Base-by-base conservation (phyloP, 75 land plant species). In the Sequoiadendron giganteum region DNA sequence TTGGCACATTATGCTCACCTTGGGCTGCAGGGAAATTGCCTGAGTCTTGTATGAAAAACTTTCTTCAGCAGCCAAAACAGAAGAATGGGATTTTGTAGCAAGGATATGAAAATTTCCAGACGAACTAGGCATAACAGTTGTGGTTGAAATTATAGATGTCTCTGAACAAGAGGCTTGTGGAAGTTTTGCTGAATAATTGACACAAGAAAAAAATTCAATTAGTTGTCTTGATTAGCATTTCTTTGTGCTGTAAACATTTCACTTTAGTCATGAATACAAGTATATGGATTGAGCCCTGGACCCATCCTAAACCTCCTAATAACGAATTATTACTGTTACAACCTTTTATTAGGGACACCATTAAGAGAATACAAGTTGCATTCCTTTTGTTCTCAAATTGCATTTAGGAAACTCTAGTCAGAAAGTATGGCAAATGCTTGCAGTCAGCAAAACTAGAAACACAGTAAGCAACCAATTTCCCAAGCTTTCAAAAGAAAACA, bases 21-120 rank as follows among this genome's bases (percentile, higher is more conserved):
- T 88, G 5, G 80, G 16, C 34, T 90, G 91, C 43, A 89, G 90
- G 87, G 85, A 87, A 70, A 78, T 49, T 39, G 8, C 90, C 85
- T 87, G 90, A 28, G 85, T 30, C 90, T 90, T 81, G 84, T 25
- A 91, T n/a, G 89, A 81, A 88, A 90, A 88, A 34, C 86, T 89
- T 88, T 86, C 91, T 10, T 81, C 15, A 75, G 88, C 61, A 55
- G 85, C 19, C 10, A 87, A 84, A 19, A 91, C 54, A 85, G 86
- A 87, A 21, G 90, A 86, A 84, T 85, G 79, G 65, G 84, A 76
- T 36, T 91, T 91, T 54, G 90, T 83, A 72, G 92, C 89, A 82
- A 89, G 81, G 58, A 91, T 45, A 38, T 85, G 90, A n/a, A 87
- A 78, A 86, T 90, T 89, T 52, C 87, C 90, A 76, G 86, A 25